phyloP scores from a whole-genome alignment of 768 basidiomycete genomes.

The Podaxis sp. region DNA sequence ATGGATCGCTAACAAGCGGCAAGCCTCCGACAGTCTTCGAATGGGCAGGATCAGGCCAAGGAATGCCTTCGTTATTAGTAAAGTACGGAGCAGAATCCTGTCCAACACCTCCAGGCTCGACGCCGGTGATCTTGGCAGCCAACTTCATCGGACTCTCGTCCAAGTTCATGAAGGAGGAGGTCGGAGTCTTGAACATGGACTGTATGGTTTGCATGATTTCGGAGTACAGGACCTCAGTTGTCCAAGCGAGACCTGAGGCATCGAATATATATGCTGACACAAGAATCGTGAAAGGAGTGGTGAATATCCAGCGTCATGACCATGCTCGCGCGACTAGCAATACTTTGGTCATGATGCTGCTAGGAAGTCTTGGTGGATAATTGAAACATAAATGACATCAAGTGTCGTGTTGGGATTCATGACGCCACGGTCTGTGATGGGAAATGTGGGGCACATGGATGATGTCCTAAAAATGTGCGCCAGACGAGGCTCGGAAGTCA shows the following conservation, averaged over 20 bases:
- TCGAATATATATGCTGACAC: not conserved
- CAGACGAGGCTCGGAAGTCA: too few relatives aligned
- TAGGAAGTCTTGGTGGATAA: not conserved
- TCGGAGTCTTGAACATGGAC: not conserved
- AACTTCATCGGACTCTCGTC: constrained; percentile 13
- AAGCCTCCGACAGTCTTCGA: constrained; percentile 15
- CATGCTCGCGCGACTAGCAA: not conserved
- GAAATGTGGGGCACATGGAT: too few relatives aligned
- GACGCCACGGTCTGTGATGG: too few relatives aligned
- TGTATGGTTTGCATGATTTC: not conserved
- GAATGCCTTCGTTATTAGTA: constrained; percentile 16
- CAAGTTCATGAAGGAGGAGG: constrained; percentile 11
- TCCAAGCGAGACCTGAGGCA: too few relatives aligned
- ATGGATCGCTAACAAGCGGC: constrained; percentile 13
- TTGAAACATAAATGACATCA: too few relatives aligned
- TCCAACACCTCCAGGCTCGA: not conserved
- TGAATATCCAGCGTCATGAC: not conserved
- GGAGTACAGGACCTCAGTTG: not conserved
- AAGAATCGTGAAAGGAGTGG: not conserved
- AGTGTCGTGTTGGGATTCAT: too few relatives aligned
- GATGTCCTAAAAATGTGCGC: too few relatives aligned
- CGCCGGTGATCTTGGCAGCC: constrained; percentile 13
- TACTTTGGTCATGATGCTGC: too few relatives aligned
- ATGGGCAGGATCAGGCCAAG: constrained; percentile 14
- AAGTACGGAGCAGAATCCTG: constrained; percentile 15